phyloP scores from a whole-genome alignment of 1,139 yeast genomes.

The Spathaspora sp. region DNA sequence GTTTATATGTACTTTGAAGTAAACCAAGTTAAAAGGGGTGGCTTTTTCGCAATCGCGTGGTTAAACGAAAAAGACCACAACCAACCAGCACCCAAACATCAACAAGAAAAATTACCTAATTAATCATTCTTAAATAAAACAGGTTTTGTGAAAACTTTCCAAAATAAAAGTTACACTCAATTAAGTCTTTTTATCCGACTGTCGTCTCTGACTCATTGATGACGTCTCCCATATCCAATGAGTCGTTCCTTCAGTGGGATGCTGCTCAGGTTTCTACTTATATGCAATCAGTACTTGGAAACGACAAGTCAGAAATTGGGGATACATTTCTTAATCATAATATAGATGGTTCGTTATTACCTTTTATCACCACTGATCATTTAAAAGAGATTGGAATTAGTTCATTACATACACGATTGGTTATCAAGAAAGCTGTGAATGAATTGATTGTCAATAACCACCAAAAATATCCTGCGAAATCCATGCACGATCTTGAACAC shows the following conservation, averaged over 20 bases:
- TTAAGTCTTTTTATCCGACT: too few species aligned
- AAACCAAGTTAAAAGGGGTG: not conserved
- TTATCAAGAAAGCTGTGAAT: conserved; percentile 49
- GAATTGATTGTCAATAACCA: conserved; percentile 41
- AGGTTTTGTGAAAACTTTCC: too few species aligned
- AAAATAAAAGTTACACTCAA: too few species aligned
- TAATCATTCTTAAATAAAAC: conserved; percentile 3
- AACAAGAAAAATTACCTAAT: too few species aligned
- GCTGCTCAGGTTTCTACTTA: conserved; percentile 47
- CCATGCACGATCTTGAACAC: conserved; percentile 31
- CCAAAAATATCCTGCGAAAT: conserved; percentile 28
- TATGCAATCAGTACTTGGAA: conserved; percentile 26
- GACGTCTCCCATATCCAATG: conserved; percentile 22
- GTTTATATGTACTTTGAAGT: not conserved
- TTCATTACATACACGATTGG: conserved; percentile 42
- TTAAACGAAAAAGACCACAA: not conserved
- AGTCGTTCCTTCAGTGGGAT: conserved; percentile 47
- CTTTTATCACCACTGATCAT: conserved; percentile 59
- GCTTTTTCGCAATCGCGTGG: conserved; percentile 1
- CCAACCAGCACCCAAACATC: conserved; percentile 1
- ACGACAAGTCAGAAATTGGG: conserved; percentile 25
- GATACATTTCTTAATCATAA: conserved; percentile 49
- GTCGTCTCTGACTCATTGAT: too few species aligned
- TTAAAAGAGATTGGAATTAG: conserved; percentile 57
- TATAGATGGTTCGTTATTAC: conserved; percentile 61